Evolutionary conservation across 2,329 filamentous ascomycete species (phyloP), one percentile per base, ranked within the genome.

Genomic region (Trichophyton schoenleinii): DNA sequence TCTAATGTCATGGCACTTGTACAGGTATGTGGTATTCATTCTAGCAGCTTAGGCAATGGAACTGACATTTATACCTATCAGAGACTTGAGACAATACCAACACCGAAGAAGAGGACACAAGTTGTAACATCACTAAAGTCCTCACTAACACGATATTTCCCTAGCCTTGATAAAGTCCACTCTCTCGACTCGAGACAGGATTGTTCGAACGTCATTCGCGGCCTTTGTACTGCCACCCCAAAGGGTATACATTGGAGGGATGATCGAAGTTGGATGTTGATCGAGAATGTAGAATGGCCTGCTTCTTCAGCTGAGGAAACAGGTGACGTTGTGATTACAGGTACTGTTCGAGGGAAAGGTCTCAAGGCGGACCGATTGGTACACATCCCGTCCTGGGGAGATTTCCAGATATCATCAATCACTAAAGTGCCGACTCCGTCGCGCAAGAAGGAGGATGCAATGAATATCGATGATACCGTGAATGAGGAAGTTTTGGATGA

Each of bases 241-340:
- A 97, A 95, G 77, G 94, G 94, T 0, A 83, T 99, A n/a, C 80
- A 87, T 65, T 99, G 94, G 94, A 84, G 94, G 68, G 94, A 99
- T 59, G 90, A 96, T 66, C 83, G 94, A 67, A 95, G 91, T 68
- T 99, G 94, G 89, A 89, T 99, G 87, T 77, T 96, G 62, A 84
- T 92, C 3, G 94, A 99, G 66, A 83, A 91, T 31, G 79, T 96
- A 60, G 77, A 83, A 67, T 95, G 91, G 81, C 81, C 83, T 9
- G 79, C 83, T 31, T 79, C 76, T 3, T 80, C 80, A 9, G 67
- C 71, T 22, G 69, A 71, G 38, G 66, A 70, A 7, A 70, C 72
- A 31, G 76, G 77, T n/a, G 78, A 85, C 48, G 87, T 89, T 7
- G 77, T 91, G 6, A 71, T 99, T 48, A 95, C 89, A 0, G 94